A percentile compares a stretch with the other conserved stretches of the same genome.
Evolutionary conservation across 129 eudicot species (phyloP).

Genomic region (Lactuca saligna): DNA sequence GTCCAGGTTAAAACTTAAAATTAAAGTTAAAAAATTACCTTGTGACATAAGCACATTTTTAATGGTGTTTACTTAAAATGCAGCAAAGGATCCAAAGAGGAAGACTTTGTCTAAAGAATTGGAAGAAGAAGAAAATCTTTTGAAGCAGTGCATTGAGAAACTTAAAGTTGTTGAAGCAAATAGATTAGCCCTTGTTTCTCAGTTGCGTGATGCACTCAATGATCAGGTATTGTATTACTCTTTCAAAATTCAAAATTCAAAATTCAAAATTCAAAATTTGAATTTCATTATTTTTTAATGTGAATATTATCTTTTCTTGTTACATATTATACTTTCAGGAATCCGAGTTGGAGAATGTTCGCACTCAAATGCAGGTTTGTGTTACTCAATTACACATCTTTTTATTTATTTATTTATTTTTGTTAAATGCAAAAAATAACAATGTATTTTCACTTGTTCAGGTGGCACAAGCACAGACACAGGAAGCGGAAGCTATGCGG

Average conservation of each 20-base stretch:
- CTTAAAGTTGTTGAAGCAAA: constrained; percentile 89
- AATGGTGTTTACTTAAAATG: constrained; percentile 18
- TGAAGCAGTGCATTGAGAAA: constrained; percentile 72
- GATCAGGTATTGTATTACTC: constrained; percentile 76
- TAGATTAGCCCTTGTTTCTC: constrained; percentile 76
- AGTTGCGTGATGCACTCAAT: constrained; percentile 69
- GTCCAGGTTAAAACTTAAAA: too few relatives aligned
- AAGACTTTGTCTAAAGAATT: constrained; percentile 59
- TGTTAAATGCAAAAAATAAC: background rate
- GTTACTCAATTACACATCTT: background rate
- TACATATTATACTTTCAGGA: constrained; percentile 48
- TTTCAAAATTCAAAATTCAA: background rate
- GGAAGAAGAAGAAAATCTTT: constrained; percentile 65
- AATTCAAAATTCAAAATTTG: background rate
- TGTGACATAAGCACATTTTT: background rate
- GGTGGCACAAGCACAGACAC: constrained; percentile 88
- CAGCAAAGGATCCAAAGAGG: constrained; percentile 85
- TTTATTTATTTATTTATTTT: too few relatives aligned
- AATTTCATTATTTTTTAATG: background rate
- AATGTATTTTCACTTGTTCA: constrained; percentile 33
- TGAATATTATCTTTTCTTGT: background rate
- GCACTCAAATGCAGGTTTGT: constrained; percentile 94
- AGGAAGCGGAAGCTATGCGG: constrained; percentile 58
- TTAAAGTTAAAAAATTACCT: background rate
- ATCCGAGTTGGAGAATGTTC: constrained; percentile 88